A percentile compares a stretch with the other conserved stretches of the same genome.
These are phyloP conservation scores for Calonectria montana DNA, from an alignment of 2,329 filamentous ascomycete species.

Conservation along the genomic window DNA sequence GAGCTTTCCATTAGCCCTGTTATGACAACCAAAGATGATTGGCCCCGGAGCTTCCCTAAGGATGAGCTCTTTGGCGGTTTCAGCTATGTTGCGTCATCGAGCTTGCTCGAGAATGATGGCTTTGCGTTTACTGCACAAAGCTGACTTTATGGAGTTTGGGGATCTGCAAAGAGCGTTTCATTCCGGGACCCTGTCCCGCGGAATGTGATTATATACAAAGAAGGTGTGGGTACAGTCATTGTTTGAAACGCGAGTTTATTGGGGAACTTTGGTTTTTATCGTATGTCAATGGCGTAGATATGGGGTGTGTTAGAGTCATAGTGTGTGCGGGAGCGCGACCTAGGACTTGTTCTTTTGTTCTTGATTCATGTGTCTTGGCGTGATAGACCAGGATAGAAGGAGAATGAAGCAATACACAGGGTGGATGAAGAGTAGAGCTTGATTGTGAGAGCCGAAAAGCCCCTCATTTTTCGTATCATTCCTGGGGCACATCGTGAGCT, in stretches of 20 bases:
- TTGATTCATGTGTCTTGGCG: not conserved
- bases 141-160: slow-evolving; percentile 20
- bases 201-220: slow-evolving; percentile 6
- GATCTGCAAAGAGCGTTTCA: not conserved
- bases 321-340: not conserved
- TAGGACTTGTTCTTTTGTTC: not conserved
- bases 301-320: not conserved
- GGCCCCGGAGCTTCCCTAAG: slow-evolving; percentile 54
- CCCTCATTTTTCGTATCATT: not conserved
- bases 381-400: slow-evolving; percentile 9
- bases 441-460: not conserved
- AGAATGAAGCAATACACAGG: slow-evolving; percentile 1
- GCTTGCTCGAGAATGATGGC: slow-evolving; percentile 62
- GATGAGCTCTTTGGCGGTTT: slow-evolving; percentile 73
- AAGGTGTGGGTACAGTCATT: not conserved
- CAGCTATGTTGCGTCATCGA: slow-evolving; percentile 71
- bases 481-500: not conserved
- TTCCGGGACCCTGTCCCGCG: not conserved
- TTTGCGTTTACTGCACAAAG: slow-evolving; percentile 47
- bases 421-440: not conserved
- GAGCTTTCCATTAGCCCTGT: slow-evolving; percentile 83
- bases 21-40: slow-evolving; percentile 57
- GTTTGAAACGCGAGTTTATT: not conserved
- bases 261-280: slow-evolving; percentile 17
- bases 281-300: slow-evolving; percentile 3